Evolutionary conservation across 495 filamentous ascomycete species (phyloP).

Genomic region (Aspergillus heteromorphus): DNA sequence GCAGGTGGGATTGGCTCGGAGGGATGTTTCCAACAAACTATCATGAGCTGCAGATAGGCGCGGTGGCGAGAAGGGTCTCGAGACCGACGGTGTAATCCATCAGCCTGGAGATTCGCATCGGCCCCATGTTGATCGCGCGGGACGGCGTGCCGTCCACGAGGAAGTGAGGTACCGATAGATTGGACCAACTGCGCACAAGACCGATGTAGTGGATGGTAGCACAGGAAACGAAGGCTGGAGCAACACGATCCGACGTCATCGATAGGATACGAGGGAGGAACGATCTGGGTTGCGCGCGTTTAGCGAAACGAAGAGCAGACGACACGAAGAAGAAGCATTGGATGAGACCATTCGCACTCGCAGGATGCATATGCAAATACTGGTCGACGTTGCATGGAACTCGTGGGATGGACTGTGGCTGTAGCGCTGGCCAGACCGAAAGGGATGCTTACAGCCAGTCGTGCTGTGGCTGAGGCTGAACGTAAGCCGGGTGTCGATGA

Average conservation of each 20-base stretch:
- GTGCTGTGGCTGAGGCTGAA: background rate
- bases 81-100: background rate
- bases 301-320: background rate
- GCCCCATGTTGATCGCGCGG: too few species aligned
- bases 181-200: background rate
- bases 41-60: background rate
- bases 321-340: background rate
- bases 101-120: too few species aligned
- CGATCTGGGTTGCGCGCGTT: background rate
- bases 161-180: background rate
- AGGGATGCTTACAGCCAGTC: background rate
- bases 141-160: background rate
- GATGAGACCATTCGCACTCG: background rate
- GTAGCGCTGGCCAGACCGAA: background rate
- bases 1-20: background rate
- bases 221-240: background rate
- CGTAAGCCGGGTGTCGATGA: background rate
- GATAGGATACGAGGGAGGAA: slow-evolving; percentile 2
- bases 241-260: background rate
- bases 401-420: background rate
- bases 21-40: background rate
- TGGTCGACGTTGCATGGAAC: background rate
- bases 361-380: background rate
- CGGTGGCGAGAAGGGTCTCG: background rate
- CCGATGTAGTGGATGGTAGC: background rate